phyloP scores from a whole-genome alignment of 495 filamentous ascomycete species.

The Lepidopterella palustris region DNA sequence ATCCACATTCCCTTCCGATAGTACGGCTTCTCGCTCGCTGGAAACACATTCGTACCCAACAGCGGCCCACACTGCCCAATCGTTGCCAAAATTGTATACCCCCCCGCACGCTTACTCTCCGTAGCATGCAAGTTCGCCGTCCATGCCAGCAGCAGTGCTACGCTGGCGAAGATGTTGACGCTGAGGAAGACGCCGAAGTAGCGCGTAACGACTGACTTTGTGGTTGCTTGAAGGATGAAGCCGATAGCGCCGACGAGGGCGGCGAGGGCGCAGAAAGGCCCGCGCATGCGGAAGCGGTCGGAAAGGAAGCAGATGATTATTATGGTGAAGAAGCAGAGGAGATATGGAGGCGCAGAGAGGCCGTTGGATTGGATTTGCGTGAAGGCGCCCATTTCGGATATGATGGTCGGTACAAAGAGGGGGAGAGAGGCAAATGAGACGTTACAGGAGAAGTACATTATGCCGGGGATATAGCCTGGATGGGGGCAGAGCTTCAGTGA shows the following conservation, averaged over 20 bases:
- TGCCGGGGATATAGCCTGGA: slow-evolving; percentile 7
- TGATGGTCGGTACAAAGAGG: slow-evolving; percentile 54
- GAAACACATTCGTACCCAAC: slow-evolving; percentile 28
- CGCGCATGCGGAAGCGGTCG: slow-evolving; percentile 44
- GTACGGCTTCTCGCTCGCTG: slow-evolving; percentile 27
- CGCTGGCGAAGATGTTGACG: slow-evolving; percentile 26
- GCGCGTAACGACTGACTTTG: slow-evolving; percentile 20
- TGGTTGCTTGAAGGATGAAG: slow-evolving; percentile 33
- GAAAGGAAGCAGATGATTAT: slow-evolving; percentile 47
- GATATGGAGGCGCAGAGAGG: slow-evolving; percentile 52
- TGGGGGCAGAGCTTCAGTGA: background rate
- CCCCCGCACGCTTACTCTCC: slow-evolving; percentile 29
- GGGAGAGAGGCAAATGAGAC: slow-evolving; percentile 55
- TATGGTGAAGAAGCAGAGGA: slow-evolving; percentile 48
- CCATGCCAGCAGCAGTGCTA: slow-evolving; percentile 30
- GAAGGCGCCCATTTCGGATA: slow-evolving; percentile 23
- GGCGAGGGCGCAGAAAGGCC: slow-evolving; percentile 46
- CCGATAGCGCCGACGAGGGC: slow-evolving; percentile 37
- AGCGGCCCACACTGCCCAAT: slow-evolving; percentile 22
- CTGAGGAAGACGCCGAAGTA: slow-evolving; percentile 33
- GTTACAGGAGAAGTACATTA: slow-evolving; percentile 55
- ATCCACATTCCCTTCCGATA: slow-evolving; percentile 25
- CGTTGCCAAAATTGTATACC: slow-evolving; percentile 21
- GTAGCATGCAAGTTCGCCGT: slow-evolving; percentile 30
- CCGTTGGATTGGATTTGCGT: slow-evolving; percentile 40